These are phyloP conservation scores for Nephelium lappaceum DNA, from an alignment of 345 rosid genomes.

Conservation along the genomic window DNA sequence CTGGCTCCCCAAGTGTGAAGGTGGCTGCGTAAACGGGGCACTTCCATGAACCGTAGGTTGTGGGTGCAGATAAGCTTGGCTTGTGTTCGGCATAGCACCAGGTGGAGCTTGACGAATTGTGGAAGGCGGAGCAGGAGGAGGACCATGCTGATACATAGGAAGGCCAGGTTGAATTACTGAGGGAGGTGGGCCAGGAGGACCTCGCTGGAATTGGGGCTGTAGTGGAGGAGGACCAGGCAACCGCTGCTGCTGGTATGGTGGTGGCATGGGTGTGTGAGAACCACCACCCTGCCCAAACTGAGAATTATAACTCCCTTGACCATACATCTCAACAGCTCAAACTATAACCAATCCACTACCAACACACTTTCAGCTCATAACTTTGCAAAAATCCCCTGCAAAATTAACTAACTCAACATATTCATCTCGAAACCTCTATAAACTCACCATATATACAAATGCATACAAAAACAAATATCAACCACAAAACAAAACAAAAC, in stretches of 20 bases:
- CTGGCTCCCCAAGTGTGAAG: slow-evolving; percentile 33
- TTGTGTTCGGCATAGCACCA: slow-evolving; percentile 29
- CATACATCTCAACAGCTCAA: slow-evolving; percentile 32
- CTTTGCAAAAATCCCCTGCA: slow-evolving; percentile 6
- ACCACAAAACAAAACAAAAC: neutral
- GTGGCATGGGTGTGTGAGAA: slow-evolving; percentile 35
- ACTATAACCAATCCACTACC: neutral
- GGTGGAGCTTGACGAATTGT: slow-evolving; percentile 34
- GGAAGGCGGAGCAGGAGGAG: slow-evolving; percentile 33
- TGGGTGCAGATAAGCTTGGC: slow-evolving; percentile 34
- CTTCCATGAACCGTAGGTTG: slow-evolving; percentile 31
- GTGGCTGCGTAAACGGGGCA: slow-evolving; percentile 17
- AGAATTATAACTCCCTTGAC: slow-evolving; percentile 38
- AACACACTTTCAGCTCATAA: slow-evolving; percentile 16
- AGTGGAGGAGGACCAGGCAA: slow-evolving; percentile 31
- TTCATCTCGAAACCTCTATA: neutral
- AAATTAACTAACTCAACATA: neutral
- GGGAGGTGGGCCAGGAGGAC: slow-evolving; percentile 28
- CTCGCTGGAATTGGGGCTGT: slow-evolving; percentile 34
- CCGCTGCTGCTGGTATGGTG: slow-evolving; percentile 35
- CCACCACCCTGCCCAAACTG: slow-evolving; percentile 34
- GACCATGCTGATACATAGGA: slow-evolving; percentile 38
- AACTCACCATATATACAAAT: neutral
- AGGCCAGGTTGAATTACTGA: slow-evolving; percentile 25
- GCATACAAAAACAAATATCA: neutral